These are phyloP conservation scores for Capronia epimyces DNA, from an alignment of 2,329 filamentous ascomycete genomes.

Conservation along the genomic window DNA sequence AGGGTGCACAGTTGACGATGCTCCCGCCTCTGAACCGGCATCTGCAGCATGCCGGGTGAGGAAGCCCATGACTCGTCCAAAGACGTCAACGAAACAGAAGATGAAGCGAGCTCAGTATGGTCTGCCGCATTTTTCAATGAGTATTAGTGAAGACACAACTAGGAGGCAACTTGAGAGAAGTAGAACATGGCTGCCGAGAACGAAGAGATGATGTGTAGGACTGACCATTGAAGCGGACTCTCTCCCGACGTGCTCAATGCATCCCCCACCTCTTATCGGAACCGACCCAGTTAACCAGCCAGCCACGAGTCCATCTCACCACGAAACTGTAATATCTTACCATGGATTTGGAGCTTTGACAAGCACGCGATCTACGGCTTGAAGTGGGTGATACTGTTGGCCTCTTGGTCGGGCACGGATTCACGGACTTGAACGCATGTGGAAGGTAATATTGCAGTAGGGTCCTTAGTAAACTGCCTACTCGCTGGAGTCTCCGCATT, in stretches of 20 bases:
- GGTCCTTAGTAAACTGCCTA: neutral
- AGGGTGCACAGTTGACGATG: neutral
- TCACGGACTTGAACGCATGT: constrained; percentile 5
- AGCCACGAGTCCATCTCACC: neutral
- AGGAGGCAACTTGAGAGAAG: too few species aligned
- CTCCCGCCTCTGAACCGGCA: neutral
- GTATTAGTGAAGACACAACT: too few species aligned
- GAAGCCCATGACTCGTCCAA: constrained; percentile 12
- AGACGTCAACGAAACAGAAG: too few species aligned
- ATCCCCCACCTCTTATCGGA: neutral
- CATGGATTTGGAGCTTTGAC: too few species aligned
- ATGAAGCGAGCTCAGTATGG: too few species aligned
- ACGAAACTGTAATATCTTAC: too few species aligned
- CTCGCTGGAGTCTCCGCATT: neutral
- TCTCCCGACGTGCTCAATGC: neutral
- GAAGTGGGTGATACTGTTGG: too few species aligned
- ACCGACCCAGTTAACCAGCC: neutral
- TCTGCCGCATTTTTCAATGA: too few species aligned
- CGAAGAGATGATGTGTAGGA: neutral
- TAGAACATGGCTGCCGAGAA: neutral
- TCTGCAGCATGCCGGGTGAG: constrained; percentile 5
- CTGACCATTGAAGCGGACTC: neutral
- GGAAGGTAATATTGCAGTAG: constrained; percentile 5
- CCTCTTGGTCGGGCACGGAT: neutral
- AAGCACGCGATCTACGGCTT: neutral